Percentiles rank a stretch among this genome's conserved stretches.
These are phyloP conservation scores for Phylloporus sp. DNA, from an alignment of 1,284 basidiomycete genomes.

Conservation along the genomic window DNA sequence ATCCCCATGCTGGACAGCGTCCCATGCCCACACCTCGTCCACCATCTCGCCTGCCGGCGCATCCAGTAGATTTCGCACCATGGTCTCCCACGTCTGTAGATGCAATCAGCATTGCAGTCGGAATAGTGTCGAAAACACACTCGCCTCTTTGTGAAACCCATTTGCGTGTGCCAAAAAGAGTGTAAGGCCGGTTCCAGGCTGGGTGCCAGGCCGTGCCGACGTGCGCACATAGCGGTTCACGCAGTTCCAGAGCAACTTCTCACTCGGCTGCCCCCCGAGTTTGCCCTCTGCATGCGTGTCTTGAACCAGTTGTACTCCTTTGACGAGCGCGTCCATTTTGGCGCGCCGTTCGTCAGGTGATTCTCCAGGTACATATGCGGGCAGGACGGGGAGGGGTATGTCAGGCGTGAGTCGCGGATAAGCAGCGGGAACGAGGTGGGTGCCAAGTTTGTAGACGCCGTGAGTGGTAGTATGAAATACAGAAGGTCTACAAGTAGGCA, in stretches of 20 bases:
- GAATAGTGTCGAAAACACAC: slow-evolving; percentile 27
- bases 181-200: slow-evolving; percentile 52
- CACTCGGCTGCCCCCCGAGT: slow-evolving; percentile 37
- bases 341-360: slow-evolving; percentile 42
- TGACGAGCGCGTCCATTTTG: slow-evolving; percentile 28
- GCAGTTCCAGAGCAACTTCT: slow-evolving; percentile 60
- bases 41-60: slow-evolving; percentile 47
- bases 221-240: slow-evolving; percentile 61
- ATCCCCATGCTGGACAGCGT: slow-evolving; percentile 82
- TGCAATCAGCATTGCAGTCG: not conserved
- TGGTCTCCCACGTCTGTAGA: slow-evolving; percentile 73
- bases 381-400: slow-evolving; percentile 49
- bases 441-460: slow-evolving; percentile 53
- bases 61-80: slow-evolving; percentile 57
- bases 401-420: slow-evolving; percentile 64
- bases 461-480: slow-evolving; percentile 32
- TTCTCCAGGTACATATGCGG: slow-evolving; percentile 15
- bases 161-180: slow-evolving; percentile 82
- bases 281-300: slow-evolving; percentile 23
- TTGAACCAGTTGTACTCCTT: slow-evolving; percentile 34
- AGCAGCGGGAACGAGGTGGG: slow-evolving; percentile 80
- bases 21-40: slow-evolving; percentile 84
- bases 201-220: slow-evolving; percentile 1
- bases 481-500: slow-evolving; percentile 30
- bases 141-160: slow-evolving; percentile 84